Base-by-base conservation (phyloP, 73 alveolate species). In the Urostyla sp. region DNA sequence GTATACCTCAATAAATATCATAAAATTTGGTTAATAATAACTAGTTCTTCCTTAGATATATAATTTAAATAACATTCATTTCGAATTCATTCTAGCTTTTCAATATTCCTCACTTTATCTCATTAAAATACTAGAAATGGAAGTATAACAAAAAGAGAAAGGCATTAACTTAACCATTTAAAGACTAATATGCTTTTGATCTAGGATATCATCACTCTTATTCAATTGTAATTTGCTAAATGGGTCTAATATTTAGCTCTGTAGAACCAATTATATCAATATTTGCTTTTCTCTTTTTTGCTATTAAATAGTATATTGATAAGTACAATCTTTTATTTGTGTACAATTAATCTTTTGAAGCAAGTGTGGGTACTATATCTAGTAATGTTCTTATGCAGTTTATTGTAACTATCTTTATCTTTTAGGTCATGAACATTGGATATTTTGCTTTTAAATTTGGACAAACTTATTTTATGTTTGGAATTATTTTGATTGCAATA, bases 381-480 rank as follows among this genome's bases (percentile, higher is more conserved):
- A 69, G 49, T 34, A 52, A 69, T 27, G 83, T 69, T 5, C 56
- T 69, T 8, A 67, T 69, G 4, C 48, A 46, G 40, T 34, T 69
- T 67, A 49, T 69, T 54, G 57, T 69, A 6, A 20, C 83, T 0
- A 48, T 69, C n/a, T 69, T 46, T 24, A 43, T 69, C 36, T 69
- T 69, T 32, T 55, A 69, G 31, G 31, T 69, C 20, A 15, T 69
- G 0, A 69, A 69, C 34, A 51, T 69, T 8, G 67, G 67, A 32
- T 69, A 69, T 30, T 63, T 63, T 37, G 44, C 79, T 40, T 63
- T 63, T 38, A 63, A 63, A 63, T 69, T 69, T 49, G 83, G 83
- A 24, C 57, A 48, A 20, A 28, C n/a, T 1, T 69, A 37, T 55
- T 69, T 69, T 49, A 69, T 46, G 30, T 45, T 67, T 54, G 83